A percentile compares a stretch with the other conserved stretches of the same genome.
Conservation (phyloP, 2,329 filamentous ascomycete species). For the Aspergillus aculeatinus region DNA sequence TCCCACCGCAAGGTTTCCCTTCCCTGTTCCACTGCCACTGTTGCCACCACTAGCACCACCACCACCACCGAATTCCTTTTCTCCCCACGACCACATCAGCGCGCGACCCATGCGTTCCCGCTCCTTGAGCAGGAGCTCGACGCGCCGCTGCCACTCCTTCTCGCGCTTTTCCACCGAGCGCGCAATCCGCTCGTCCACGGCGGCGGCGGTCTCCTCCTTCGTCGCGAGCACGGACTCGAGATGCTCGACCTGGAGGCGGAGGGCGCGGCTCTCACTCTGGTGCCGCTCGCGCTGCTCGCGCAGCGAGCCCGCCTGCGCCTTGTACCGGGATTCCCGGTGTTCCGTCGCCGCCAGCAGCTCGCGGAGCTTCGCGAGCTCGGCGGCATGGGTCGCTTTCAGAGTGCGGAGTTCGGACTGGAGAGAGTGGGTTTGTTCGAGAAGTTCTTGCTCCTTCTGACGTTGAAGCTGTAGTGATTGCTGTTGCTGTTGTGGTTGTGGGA, state of each 20-base stretch:
- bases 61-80: conserved; percentile 37
- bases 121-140: conserved; percentile 43
- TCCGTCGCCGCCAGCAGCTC: conserved; percentile 35
- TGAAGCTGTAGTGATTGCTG: background rate
- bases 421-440: conserved; percentile 32
- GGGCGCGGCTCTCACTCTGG: conserved; percentile 25
- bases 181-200: conserved; percentile 42
- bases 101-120: conserved; percentile 42
- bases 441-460: background rate
- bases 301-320: conserved; percentile 32
- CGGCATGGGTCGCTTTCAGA: conserved; percentile 38
- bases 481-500: conserved; percentile 13
- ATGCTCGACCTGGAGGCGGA: conserved; percentile 34
- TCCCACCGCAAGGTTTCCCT: conserved; percentile 24
- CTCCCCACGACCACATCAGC: conserved; percentile 42
- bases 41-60: background rate
- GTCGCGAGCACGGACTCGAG: conserved; percentile 37
- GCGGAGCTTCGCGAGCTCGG: conserved; percentile 38
- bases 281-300: conserved; percentile 23
- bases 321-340: conserved; percentile 35
- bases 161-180: conserved; percentile 44
- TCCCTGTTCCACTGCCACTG: conserved; percentile 5
- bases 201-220: conserved; percentile 42
- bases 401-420: conserved; percentile 38
- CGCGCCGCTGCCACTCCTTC: conserved; percentile 43